These are phyloP conservation scores for Populus hybrid DNA, from an alignment of 441 rosid species.

Conservation along the genomic window DNA sequence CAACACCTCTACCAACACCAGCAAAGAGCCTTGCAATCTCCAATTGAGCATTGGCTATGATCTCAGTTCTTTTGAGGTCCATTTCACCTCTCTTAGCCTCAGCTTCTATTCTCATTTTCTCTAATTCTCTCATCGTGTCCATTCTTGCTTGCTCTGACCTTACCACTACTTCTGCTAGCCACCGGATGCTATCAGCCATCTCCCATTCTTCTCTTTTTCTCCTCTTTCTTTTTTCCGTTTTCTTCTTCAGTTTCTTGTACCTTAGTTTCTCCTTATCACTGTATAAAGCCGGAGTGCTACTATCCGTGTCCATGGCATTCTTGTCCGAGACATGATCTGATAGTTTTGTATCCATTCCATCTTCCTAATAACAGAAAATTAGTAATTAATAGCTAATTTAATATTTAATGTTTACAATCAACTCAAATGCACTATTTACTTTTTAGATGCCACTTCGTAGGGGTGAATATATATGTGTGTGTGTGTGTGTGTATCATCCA, in stretches of 20 bases:
- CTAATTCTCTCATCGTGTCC: slow-evolving; percentile 84
- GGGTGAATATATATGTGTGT: no score
- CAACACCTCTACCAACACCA: slow-evolving; percentile 47
- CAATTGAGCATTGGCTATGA: slow-evolving; percentile 78
- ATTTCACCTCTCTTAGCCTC: slow-evolving; percentile 81
- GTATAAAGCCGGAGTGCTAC: slow-evolving; percentile 79
- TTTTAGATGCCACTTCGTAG: background rate
- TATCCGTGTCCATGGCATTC: slow-evolving; percentile 58
- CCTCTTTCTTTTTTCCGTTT: slow-evolving; percentile 39
- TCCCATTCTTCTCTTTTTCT: slow-evolving; percentile 49
- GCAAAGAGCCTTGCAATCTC: slow-evolving; percentile 89
- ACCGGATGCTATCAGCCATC: slow-evolving; percentile 73
- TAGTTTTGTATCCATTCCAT: slow-evolving; percentile 38
- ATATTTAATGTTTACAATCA: no score
- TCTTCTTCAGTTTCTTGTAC: slow-evolving; percentile 33
- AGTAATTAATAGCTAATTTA: background rate
- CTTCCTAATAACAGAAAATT: slow-evolving; percentile 42
- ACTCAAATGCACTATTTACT: background rate
- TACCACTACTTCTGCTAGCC: slow-evolving; percentile 78
- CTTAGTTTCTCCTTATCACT: slow-evolving; percentile 41
- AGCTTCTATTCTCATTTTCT: slow-evolving; percentile 86
- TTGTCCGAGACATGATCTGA: slow-evolving; percentile 55
- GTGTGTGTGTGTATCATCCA: no score
- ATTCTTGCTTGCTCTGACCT: slow-evolving; percentile 83
- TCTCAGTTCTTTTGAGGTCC: slow-evolving; percentile 89